Evolutionary conservation across 345 rosid genomes (phyloP).

Genomic region (Salix koriyanagi): DNA sequence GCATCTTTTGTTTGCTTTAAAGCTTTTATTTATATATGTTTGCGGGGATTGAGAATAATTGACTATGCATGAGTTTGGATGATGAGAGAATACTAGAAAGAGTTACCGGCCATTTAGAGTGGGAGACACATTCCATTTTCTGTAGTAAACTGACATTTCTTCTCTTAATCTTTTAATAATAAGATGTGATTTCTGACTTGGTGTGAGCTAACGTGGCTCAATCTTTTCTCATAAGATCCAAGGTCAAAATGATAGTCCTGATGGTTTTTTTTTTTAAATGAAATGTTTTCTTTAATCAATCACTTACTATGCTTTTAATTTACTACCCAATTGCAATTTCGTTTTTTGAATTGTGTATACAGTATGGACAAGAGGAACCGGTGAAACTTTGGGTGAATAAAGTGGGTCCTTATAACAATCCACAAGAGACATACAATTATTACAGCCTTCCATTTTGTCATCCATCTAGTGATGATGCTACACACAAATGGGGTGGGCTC

Average conservation of each 20-base stretch:
- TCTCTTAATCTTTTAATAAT: no score
- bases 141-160: no score
- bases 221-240: background rate
- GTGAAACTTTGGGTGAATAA: conserved; percentile 98
- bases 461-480: conserved; percentile 41
- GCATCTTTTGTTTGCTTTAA: background rate
- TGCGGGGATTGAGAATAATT: no score
- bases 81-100: no score
- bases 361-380: conserved; percentile 77
- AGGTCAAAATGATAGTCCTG: background rate
- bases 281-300: background rate
- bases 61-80: no score
- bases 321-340: background rate
- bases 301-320: background rate
- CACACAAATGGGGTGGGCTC: conserved; percentile 99
- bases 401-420: conserved; percentile 98
- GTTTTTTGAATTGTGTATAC: conserved; percentile 14
- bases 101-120: no score
- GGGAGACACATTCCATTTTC: no score
- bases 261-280: background rate
- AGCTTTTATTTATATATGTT: no score
- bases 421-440: conserved; percentile 98
- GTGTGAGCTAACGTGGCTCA: no score
- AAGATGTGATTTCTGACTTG: no score
- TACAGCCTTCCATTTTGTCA: conserved; percentile 97